Base-by-base conservation (phyloP, 768 basidiomycete species). In the Suillus hirtellus region DNA sequence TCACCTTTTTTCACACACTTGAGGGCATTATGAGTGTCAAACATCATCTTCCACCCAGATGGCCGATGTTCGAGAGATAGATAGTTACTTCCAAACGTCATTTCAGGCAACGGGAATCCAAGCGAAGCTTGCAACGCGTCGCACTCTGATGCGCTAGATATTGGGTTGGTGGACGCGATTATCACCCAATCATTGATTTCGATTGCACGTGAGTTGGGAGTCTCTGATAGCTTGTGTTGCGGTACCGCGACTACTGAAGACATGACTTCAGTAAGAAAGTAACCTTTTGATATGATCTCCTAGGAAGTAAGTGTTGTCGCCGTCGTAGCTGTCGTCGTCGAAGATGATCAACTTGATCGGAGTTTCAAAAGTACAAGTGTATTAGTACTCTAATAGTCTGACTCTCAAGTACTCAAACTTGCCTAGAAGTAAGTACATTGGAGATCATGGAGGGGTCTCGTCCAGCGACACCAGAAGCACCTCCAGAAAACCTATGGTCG, bases 71-170 rank as follows among this genome's bases (percentile, higher is more conserved):
- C 79, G 31, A 99, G 76, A 4, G 80, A 77, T 10, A 99, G 81
- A 17, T 72, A 73, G 75, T 99, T 99, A 74, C 84, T 86, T 6
- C 95, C 95, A 70, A 98, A 99, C 0, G 92, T 95, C 94, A 99
- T 99, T 73, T 99, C 97, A 2, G 97, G 97, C 1, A 96, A 76
- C 0, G 96, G 92, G 31, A 99, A 81, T 2, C 88, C 87, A 4
- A 93, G 78, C 0, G 75, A 67, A 7, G 83, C 77, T 59, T 91
- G 89, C 53, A 93, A 76, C 0, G 80, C 80, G 71, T 96, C 91
- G 65, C 86, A 87, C 68, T 94, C 88, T 52, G 78, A 73, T 1
- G 93, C 89, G 70, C 88, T 89, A 27, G 92, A 91, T 71, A 95
- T 96, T 10, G 92, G 85, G 66, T 86, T 84, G 27, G 90, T 93